These are phyloP conservation scores for Letharia lupina DNA, from an alignment of 495 filamentous ascomycete species.

Conservation along the genomic window DNA sequence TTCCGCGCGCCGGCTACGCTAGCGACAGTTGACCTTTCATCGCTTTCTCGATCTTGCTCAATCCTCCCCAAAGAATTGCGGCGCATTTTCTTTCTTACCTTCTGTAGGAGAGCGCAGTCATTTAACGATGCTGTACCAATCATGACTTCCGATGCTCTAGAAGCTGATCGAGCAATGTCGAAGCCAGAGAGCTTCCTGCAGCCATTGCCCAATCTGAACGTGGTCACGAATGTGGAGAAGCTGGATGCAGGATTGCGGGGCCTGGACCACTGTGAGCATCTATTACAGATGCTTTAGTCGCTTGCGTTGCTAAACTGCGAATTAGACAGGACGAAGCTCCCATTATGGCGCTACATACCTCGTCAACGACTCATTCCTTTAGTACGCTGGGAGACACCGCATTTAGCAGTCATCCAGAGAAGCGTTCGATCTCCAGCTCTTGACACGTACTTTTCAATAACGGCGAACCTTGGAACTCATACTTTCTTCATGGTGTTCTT, in stretches of 20 bases:
- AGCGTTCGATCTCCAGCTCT: conserved; percentile 67
- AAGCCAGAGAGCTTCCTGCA: conserved; percentile 9
- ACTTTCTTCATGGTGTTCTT: conserved; percentile 96
- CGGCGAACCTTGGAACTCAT: conserved; percentile 94
- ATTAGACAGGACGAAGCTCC: conserved; percentile 72
- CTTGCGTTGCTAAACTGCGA: not conserved
- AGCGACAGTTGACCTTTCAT: not conserved
- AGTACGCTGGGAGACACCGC: conserved; percentile 90
- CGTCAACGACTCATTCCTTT: conserved; percentile 77
- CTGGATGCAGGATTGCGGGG: conserved; percentile 68
- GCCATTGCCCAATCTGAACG: conserved; percentile 15
- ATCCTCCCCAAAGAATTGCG: not conserved
- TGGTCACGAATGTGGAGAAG: conserved; percentile 34
- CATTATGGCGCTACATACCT: conserved; percentile 79
- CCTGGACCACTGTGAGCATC: conserved; percentile 60
- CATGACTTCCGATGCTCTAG: not conserved
- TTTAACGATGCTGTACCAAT: not conserved
- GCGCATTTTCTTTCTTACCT: not conserved
- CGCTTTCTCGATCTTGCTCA: not conserved
- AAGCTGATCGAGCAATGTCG: not conserved
- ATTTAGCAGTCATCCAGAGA: conserved; percentile 77
- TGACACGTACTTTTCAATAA: conserved; percentile 93
- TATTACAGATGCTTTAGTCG: not conserved
- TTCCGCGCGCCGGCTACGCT: not conserved
- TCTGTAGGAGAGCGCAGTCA: not conserved